Base-by-base conservation (phyloP, 495 filamentous ascomycete genomes). In the Aspergillus biplanus region DNA sequence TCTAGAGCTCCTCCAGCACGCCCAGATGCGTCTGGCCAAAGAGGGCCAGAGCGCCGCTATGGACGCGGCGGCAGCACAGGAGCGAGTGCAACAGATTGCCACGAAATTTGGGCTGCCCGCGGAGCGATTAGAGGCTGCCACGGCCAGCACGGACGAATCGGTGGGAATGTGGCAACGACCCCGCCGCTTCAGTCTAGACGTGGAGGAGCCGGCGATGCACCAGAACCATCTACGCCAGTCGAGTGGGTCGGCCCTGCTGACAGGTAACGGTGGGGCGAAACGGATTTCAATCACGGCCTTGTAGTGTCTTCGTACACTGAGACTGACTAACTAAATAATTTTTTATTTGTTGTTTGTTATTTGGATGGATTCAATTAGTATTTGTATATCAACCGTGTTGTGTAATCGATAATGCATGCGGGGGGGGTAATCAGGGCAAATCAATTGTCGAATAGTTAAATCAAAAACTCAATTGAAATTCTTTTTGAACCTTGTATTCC, bases 1-100 rank as follows among this genome's bases (percentile, higher is more conserved):
- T 42, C 70, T 87, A 27, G 78, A 83, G 52, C 69, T 85, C n/a
- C 64, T 86, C n/a, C 81, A 80, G 49, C 75, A 78, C 9, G 70
- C 80, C 2, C 72, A 77, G 59, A 58, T 65, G 61, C 79, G 70
- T 27, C 68, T 70, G 32, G 78, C 54, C 32, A 62, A 61, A 15
- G 61, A 64, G 16, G 65, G 61, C 4, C 62, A 73, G 62, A 71
- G 59, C 0, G 54, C 65, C 2, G 61, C 59, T 6, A 57, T 66
- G 0, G 56, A 72, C 16, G 59, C 70, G 1, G 64, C 67, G 2
- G 67, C 71, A 3, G 73, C 73, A 31, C 69, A 66, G 2, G 71
- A 71, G 33, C 62, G 76, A 8, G 63, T 73, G 47, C 56, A 70
- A 50, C 72, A 75, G 39, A 60, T 77, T 5, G 65, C 70, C 2